phyloP scores from a whole-genome alignment of 441 rosid genomes.

The Metrosideros polymorpha region DNA sequence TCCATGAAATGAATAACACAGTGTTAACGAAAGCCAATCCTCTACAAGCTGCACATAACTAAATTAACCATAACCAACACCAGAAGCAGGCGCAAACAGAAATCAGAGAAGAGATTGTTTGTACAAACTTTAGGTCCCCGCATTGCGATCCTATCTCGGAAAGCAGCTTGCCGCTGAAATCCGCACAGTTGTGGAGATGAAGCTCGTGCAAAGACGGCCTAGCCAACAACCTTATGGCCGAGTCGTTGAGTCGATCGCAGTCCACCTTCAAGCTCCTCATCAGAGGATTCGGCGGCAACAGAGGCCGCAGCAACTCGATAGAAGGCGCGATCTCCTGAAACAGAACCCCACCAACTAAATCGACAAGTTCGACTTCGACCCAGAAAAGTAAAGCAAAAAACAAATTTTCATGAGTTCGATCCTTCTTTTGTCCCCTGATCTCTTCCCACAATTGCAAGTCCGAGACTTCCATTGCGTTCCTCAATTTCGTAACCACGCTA shows the following conservation, averaged over 20 bases:
- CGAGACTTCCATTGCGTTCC: neutral
- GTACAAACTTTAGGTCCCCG: conserved; percentile 46
- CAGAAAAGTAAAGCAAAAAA: neutral
- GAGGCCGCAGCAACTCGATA: conserved; percentile 44
- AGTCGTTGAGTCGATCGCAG: conserved; percentile 63
- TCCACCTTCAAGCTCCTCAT: conserved; percentile 70
- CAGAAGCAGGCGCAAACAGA: neutral
- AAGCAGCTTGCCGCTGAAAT: conserved; percentile 71
- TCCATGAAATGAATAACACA: conserved; percentile 16
- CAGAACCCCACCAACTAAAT: neutral
- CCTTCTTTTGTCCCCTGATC: neutral
- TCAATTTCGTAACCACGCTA: neutral
- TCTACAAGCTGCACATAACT: neutral
- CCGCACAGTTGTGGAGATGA: conserved; percentile 53
- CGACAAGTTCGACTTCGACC: neutral
- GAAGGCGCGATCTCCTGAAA: conserved; percentile 60
- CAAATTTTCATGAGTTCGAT: neutral
- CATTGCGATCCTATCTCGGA: conserved; percentile 69
- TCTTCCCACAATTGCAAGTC: neutral
- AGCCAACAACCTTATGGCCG: conserved; percentile 38
- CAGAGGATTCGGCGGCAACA: conserved; percentile 62
- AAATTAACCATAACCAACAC: neutral
- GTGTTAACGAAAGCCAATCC: neutral
- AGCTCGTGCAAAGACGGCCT: conserved; percentile 62
- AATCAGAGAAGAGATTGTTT: neutral